Conservation (phyloP, 129 eudicot genomes). For the Deinandra increscens region DNA sequence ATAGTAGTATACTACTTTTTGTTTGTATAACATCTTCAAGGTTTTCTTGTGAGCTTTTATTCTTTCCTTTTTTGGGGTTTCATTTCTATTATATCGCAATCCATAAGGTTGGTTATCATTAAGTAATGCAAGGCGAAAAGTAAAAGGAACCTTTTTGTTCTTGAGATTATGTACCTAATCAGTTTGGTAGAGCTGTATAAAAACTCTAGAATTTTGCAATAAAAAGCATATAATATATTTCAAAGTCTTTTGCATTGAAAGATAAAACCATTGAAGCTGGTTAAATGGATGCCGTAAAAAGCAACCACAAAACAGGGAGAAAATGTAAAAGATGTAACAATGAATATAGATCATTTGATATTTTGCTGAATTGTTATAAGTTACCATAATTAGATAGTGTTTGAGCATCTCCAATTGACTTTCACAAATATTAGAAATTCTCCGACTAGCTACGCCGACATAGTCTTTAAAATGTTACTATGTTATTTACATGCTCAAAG, state of each 20-base stretch:
- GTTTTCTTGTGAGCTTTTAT: too few species aligned
- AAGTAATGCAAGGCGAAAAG: too few species aligned
- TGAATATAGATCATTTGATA: not conserved
- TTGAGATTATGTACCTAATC: not conserved
- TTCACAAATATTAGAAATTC: not conserved
- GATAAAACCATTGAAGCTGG: too few species aligned
- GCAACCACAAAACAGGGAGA: not conserved
- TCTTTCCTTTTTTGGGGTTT: too few species aligned
- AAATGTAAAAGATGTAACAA: not conserved
- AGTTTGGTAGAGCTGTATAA: not conserved
- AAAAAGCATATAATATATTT: not conserved
- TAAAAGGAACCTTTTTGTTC: too few species aligned
- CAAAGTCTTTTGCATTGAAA: not conserved
- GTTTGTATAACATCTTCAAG: too few species aligned
- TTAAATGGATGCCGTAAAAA: not conserved
- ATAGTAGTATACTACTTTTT: too few species aligned
- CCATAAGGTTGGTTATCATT: too few species aligned
- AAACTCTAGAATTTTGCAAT: not conserved
- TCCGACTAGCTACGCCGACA: not conserved
- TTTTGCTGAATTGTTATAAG: not conserved
- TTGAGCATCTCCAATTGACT: not conserved
- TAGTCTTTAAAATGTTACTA: not conserved
- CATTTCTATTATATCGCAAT: too few species aligned
- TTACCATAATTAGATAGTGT: not conserved
- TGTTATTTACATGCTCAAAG: not conserved